Conservation (phyloP, 78 protist species). For the Creolimax fragrantissima region DNA sequence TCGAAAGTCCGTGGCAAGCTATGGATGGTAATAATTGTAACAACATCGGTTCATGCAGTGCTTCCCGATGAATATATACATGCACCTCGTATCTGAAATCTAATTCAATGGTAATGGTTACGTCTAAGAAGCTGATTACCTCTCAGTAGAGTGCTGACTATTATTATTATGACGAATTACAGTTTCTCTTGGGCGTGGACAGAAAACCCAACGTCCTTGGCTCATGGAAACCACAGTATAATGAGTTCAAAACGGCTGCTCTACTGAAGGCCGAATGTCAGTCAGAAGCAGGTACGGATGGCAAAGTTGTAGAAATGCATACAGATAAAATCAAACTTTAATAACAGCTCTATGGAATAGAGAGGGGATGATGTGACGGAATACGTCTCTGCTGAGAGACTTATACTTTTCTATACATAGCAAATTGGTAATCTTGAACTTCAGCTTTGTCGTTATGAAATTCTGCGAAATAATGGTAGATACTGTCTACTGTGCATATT, state of each 20-base stretch:
- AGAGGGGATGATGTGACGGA: neutral
- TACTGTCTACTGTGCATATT: neutral
- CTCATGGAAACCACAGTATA: neutral
- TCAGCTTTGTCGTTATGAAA: neutral
- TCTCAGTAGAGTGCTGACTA: neutral
- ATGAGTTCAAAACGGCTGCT: neutral
- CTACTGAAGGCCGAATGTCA: neutral
- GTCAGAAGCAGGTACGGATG: neutral
- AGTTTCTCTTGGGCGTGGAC: neutral
- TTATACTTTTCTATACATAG: neutral
- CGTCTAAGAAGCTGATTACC: neutral
- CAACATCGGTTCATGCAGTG: neutral
- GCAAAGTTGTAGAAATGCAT: neutral
- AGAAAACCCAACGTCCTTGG: slow-evolving; percentile 9
- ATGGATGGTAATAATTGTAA: neutral
- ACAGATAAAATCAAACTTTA: neutral
- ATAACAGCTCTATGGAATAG: neutral
- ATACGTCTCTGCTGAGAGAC: neutral
- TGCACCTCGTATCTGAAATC: neutral
- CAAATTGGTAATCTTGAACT: neutral
- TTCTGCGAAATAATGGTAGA: neutral
- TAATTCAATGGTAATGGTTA: too few species aligned
- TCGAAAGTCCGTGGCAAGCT: neutral
- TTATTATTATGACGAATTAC: neutral
- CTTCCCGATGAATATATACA: neutral